Percentiles rank a stretch among this genome's conserved stretches.
Evolutionary conservation across 148 eudicot species (phyloP).

Genomic region (Beta vulgaris): DNA sequence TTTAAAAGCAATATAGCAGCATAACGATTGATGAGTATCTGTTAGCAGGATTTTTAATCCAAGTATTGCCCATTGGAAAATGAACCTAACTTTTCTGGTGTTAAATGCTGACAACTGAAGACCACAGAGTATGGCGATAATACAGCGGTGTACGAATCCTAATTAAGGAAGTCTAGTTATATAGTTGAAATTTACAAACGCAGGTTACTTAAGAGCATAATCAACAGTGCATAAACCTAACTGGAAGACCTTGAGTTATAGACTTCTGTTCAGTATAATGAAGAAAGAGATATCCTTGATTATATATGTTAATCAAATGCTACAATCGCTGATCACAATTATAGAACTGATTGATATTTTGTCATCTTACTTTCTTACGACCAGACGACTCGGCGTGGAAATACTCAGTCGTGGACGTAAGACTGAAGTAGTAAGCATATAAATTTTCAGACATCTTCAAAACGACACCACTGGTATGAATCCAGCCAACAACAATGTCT

Average conservation of each 20-base stretch:
- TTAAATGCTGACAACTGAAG: background rate
- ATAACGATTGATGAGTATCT: background rate
- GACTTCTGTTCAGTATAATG: background rate
- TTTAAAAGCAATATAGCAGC: constrained; percentile 1
- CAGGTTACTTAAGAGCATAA: background rate
- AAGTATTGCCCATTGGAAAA: background rate
- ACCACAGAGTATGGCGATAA: background rate
- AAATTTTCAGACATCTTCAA: background rate
- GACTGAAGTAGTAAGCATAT: background rate
- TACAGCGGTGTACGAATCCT: background rate
- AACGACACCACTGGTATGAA: background rate
- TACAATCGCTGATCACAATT: background rate
- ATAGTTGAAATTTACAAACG: background rate
- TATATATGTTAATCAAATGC: background rate
- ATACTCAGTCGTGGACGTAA: background rate
- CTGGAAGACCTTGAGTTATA: background rate
- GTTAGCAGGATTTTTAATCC: background rate
- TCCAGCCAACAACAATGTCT: background rate
- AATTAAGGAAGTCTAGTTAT: background rate
- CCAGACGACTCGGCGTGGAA: background rate
- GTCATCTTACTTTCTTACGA: background rate
- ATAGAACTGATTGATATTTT: background rate
- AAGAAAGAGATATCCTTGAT: background rate
- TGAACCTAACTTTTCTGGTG: background rate
- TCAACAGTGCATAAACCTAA: background rate